Evolutionary conservation across 2,329 filamentous ascomycete species (phyloP).

Genomic region (Ophiostoma sp.): DNA sequence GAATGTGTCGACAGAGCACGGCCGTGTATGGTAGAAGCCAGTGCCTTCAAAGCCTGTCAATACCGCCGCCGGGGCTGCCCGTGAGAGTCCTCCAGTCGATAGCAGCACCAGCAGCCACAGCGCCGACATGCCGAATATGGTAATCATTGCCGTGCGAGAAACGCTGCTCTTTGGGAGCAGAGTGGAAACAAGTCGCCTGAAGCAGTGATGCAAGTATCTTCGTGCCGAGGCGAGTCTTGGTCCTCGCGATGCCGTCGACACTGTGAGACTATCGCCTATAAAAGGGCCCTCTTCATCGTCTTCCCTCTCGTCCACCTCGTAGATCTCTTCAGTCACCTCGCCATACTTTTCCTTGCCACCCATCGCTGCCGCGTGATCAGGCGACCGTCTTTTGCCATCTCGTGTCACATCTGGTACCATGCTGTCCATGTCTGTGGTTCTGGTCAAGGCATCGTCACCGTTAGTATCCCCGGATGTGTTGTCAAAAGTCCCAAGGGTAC

Average conservation of each 20-base stretch:
- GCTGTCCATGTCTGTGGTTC: neutral
- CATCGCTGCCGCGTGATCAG: neutral
- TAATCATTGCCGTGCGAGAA: neutral
- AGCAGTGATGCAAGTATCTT: neutral
- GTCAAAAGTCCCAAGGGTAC: neutral
- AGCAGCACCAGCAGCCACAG: constrained; percentile 2
- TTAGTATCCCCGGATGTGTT: neutral
- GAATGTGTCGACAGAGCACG: constrained; percentile 21
- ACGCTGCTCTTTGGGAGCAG: neutral
- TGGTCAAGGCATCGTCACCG: neutral
- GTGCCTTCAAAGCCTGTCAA: neutral
- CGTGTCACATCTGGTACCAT: neutral
- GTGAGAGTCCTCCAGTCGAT: neutral
- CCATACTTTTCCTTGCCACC: neutral
- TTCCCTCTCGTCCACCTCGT: neutral
- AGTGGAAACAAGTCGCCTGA: neutral
- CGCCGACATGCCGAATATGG: neutral
- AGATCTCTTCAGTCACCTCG: neutral
- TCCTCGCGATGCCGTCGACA: neutral
- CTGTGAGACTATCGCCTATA: neutral
- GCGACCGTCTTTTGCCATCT: neutral
- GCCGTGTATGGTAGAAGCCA: neutral
- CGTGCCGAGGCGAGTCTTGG: neutral
- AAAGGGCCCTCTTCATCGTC: neutral
- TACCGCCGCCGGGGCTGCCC: neutral